Evolutionary conservation across 2,329 filamentous ascomycete genomes (phyloP).

Genomic region (Aureobasidium musti): DNA sequence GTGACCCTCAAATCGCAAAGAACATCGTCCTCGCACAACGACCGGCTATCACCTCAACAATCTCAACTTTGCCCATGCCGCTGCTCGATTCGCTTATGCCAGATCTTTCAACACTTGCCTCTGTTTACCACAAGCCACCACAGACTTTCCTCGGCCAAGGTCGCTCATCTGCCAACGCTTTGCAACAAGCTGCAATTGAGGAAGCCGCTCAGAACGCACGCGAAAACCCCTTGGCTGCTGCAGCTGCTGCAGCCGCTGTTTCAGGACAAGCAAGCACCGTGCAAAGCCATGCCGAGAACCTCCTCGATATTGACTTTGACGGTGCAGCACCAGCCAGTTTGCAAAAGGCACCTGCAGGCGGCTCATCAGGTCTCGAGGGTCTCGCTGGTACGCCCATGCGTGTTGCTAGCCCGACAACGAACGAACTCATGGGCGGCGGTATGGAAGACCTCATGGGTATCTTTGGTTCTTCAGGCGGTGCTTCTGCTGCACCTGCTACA

Average conservation of each 20-base stretch:
- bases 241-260: conserved; percentile 68
- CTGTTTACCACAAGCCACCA: conserved; percentile 97
- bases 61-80: conserved; percentile 79
- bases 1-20: conserved; percentile 88
- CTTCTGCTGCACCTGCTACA: conserved; percentile 30
- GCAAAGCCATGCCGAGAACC: conserved; percentile 85
- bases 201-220: conserved; percentile 90
- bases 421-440: conserved; percentile 51
- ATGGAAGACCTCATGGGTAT: conserved; percentile 81
- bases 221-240: conserved; percentile 91
- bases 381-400: conserved; percentile 67
- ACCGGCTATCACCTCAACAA: conserved; percentile 90
- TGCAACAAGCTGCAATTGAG: conserved; percentile 93
- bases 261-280: conserved; percentile 50
- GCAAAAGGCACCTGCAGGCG: conserved; percentile 61
- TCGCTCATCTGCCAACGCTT: conserved; percentile 87
- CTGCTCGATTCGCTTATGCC: conserved; percentile 86
- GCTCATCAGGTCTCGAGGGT: conserved; percentile 55
- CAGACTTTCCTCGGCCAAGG: conserved; percentile 98
- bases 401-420: conserved; percentile 62
- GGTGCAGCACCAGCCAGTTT: conserved; percentile 88
- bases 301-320: conserved; percentile 95
- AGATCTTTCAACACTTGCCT: conserved; percentile 91
- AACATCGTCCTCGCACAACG: conserved; percentile 91
- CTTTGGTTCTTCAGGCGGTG: conserved; percentile 54